phyloP scores from a whole-genome alignment of 78 protist genomes.

The Isochrysis galbana region DNA sequence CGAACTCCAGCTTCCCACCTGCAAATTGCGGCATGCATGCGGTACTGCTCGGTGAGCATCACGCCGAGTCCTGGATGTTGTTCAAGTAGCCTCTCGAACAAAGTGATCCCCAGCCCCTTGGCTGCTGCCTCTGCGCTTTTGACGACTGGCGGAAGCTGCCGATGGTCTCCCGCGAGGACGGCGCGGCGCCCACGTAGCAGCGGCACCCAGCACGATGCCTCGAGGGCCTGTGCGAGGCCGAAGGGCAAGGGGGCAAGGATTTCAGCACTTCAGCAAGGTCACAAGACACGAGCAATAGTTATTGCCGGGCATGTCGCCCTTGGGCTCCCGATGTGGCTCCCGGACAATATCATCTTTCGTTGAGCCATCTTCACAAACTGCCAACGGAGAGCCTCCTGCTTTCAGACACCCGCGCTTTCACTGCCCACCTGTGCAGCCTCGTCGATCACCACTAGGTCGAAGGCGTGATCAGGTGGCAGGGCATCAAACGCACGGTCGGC shows the following conservation, averaged over 20 bases:
- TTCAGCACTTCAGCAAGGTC: too few relatives aligned
- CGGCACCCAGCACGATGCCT: conserved; percentile 84
- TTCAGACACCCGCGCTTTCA: neutral
- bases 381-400: too few relatives aligned
- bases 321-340: too few relatives aligned
- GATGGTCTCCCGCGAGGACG: conserved; percentile 70
- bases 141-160: conserved; percentile 86
- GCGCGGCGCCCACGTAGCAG: conserved; percentile 52
- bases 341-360: too few relatives aligned
- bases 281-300: too few relatives aligned
- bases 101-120: conserved; percentile 60
- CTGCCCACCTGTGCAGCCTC: conserved; percentile 69
- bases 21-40: conserved; percentile 83
- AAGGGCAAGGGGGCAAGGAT: neutral
- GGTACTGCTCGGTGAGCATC: conserved; percentile 74
- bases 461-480: neutral
- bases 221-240: conserved; percentile 52
- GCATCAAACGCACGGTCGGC: neutral
- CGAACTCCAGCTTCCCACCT: too few relatives aligned
- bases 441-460: conserved; percentile 59
- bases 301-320: too few relatives aligned
- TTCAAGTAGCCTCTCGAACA: conserved; percentile 74
- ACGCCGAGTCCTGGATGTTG: neutral
- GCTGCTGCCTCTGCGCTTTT: conserved; percentile 64
- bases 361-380: too few relatives aligned